These are phyloP conservation scores for Saccharomycopsis synnaedendra DNA, from an alignment of 805 yeast genomes.

Conservation along the genomic window DNA sequence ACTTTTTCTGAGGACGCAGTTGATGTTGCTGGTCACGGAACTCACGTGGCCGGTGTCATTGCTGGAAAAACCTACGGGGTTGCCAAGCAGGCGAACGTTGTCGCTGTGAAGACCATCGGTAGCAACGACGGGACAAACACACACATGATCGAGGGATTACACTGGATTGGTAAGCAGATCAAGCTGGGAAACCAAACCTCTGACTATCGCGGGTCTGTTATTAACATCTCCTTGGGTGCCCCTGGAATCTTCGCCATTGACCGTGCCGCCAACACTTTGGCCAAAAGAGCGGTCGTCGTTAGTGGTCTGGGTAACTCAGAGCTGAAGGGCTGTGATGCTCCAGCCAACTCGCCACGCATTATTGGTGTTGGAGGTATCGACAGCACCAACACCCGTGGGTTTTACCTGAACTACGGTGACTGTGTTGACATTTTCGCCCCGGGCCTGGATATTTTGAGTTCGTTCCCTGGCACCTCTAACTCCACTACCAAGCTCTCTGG, in stretches of 20 bases:
- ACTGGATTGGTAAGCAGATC: constrained; percentile 55
- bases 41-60: constrained; percentile 92
- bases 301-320: constrained; percentile 60
- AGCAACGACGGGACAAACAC: constrained; percentile 65
- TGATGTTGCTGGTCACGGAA: constrained; percentile 91
- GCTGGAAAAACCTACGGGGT: constrained; percentile 75
- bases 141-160: constrained; percentile 53
- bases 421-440: constrained; percentile 84
- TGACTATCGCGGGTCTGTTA: constrained; percentile 64
- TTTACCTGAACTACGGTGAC: constrained; percentile 85
- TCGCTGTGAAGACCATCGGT: constrained; percentile 76
- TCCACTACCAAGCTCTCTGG: constrained; percentile 74
- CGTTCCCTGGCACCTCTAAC: constrained; percentile 24
- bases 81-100: constrained; percentile 67
- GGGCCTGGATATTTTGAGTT: constrained; percentile 47
- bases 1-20: constrained; percentile 63
- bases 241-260: constrained; percentile 49
- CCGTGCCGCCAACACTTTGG: constrained; percentile 68
- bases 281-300: constrained; percentile 80
- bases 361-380: constrained; percentile 95
- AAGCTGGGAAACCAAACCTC: constrained; percentile 13
- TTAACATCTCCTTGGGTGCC: constrained; percentile 77
- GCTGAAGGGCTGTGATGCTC: background rate
- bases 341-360: constrained; percentile 53
- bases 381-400: constrained; percentile 52